Conservation (phyloP, 73 alveolate genomes). For the Symbiodinium pilosum region DNA sequence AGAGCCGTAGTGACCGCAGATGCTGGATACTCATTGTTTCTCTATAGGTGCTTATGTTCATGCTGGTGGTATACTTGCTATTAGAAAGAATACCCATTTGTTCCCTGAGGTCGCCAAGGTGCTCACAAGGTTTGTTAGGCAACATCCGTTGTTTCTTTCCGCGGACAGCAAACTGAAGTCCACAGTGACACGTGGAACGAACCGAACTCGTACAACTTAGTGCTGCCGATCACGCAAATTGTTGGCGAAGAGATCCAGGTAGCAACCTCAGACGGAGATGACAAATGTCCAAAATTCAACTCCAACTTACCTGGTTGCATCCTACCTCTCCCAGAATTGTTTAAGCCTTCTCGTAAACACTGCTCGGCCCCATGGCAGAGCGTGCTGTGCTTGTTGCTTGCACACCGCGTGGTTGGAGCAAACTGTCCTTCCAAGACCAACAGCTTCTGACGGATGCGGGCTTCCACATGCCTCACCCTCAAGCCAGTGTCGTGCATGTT, state of each 20-base stretch:
- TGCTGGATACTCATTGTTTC: not conserved
- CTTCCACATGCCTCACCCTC: not conserved
- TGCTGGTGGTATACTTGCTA: not conserved
- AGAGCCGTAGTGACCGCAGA: not conserved
- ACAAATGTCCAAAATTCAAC: not conserved
- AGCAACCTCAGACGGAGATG: not conserved
- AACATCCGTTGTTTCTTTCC: not conserved
- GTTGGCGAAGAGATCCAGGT: not conserved
- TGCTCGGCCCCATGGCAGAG: not conserved
- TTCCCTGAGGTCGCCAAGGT: not conserved
- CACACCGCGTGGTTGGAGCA: not conserved
- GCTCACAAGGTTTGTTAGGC: not conserved
- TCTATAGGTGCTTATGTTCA: not conserved
- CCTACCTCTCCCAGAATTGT: not conserved
- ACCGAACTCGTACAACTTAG: not conserved
- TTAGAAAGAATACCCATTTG: not conserved
- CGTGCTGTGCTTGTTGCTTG: too few species aligned
- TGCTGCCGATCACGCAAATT: not conserved
- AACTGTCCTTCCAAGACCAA: not conserved
- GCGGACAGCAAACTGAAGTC: not conserved
- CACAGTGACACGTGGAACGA: not conserved
- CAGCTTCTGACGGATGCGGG: not conserved
- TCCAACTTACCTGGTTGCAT: not conserved
- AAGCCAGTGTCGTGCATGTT: not conserved
- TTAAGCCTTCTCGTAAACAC: not conserved